Conservation (phyloP, 2,329 filamentous ascomycete genomes). For the Corniculantispora saksenae region DNA sequence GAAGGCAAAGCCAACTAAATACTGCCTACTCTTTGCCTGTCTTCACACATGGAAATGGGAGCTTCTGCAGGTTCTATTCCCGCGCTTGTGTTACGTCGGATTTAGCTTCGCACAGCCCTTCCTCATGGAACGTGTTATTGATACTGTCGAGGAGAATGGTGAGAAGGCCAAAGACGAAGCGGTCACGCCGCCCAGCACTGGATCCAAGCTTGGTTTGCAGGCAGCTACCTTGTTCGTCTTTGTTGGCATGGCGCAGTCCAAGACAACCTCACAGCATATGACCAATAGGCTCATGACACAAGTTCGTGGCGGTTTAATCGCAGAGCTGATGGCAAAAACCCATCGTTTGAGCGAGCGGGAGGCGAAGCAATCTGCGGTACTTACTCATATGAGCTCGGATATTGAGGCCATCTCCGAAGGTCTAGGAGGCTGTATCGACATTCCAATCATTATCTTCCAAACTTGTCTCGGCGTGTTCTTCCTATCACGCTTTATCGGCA, state of each 20-base stretch:
- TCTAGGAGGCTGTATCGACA: neutral
- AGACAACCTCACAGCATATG: neutral
- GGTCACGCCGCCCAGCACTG: neutral
- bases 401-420: neutral
- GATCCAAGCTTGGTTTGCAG: neutral
- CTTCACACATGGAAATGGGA: neutral
- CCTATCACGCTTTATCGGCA: neutral
- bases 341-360: conserved; percentile 30
- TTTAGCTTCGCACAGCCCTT: neutral
- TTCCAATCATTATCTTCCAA: neutral
- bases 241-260: neutral
- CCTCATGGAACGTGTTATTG: neutral
- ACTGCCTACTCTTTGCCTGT: neutral
- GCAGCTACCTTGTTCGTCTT: neutral
- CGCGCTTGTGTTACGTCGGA: neutral
- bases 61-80: neutral
- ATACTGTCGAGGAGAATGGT: neutral
- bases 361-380: conserved; percentile 29
- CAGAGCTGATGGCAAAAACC: conserved; percentile 51
- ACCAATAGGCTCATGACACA: conserved; percentile 30
- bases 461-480: neutral
- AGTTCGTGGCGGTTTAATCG: conserved; percentile 34
- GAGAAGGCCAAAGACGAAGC: too few relatives aligned
- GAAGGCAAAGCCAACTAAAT: neutral
- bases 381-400: conserved; percentile 8